Conservation (phyloP, 345 rosid species). For the Gossypium mustelinum region DNA sequence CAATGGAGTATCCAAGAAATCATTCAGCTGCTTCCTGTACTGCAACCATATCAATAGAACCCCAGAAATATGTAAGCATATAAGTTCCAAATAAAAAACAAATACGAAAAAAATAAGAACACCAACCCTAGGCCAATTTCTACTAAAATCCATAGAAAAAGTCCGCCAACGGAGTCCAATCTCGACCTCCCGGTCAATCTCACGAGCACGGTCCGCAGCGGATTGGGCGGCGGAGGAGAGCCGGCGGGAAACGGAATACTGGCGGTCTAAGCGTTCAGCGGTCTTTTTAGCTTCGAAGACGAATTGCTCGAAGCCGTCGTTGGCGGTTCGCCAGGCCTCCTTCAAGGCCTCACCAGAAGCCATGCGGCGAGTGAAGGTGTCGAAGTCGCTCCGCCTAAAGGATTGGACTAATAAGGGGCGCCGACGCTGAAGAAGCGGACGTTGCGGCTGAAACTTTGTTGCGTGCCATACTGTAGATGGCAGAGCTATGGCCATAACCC, state of each 20-base stretch:
- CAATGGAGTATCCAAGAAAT: constrained; percentile 62
- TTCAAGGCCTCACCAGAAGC: constrained; percentile 65
- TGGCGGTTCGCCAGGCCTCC: constrained; percentile 79
- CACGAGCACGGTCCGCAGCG: constrained; percentile 62
- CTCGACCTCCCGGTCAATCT: constrained; percentile 69
- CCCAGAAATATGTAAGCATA: neutral
- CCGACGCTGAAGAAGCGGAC: neutral
- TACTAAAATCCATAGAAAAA: constrained; percentile 56
- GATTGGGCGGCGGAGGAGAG: constrained; percentile 51
- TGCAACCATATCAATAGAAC: constrained; percentile 35
- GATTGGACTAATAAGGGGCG: constrained; percentile 22
- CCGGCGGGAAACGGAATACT: constrained; percentile 69
- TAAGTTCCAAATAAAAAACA: neutral
- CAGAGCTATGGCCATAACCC: constrained; percentile 15
- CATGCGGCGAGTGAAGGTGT: constrained; percentile 48
- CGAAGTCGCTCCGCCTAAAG: constrained; percentile 59
- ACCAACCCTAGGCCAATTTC: constrained; percentile 84
- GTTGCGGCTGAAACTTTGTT: neutral
- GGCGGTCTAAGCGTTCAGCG: constrained; percentile 74
- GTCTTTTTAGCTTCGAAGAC: constrained; percentile 79
- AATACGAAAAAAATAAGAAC: neutral
- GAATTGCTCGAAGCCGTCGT: constrained; percentile 78
- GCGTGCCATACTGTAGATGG: constrained; percentile 10
- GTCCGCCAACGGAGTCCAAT: constrained; percentile 63
- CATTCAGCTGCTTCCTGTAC: constrained; percentile 81